Percentiles rank a stretch among this genome's conserved stretches.
Conservation (phyloP, 1,139 yeast genomes). For the Torulaspora pretoriensis region DNA sequence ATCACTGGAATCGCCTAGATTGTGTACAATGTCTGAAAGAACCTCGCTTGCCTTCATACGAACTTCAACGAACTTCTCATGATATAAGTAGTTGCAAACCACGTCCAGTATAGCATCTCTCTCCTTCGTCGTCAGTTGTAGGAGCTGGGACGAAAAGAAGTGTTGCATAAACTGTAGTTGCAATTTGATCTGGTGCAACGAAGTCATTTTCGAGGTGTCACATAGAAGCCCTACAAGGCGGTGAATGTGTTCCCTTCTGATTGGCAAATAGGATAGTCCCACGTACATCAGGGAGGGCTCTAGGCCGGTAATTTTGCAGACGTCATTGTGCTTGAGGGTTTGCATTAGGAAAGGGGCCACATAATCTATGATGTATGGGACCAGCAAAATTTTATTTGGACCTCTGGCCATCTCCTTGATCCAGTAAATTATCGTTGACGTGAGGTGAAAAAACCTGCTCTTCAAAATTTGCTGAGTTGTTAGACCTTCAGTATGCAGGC, state of each 20-base stretch:
- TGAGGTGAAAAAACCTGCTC: conserved; percentile 39
- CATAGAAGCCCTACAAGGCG: conserved; percentile 51
- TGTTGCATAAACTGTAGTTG: conserved; percentile 70
- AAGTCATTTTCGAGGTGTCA: conserved; percentile 33
- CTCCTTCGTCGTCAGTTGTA: conserved; percentile 50
- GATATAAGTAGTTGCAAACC: conserved; percentile 53
- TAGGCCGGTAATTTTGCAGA: conserved; percentile 68
- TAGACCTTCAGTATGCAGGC: conserved; percentile 36
- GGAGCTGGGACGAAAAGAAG: conserved; percentile 67
- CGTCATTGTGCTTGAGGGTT: conserved; percentile 70
- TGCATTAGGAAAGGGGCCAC: conserved; percentile 70
- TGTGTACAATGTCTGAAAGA: conserved; percentile 76
- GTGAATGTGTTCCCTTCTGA: conserved; percentile 43
- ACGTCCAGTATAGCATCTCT: conserved; percentile 49
- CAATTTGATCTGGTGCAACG: conserved; percentile 65
- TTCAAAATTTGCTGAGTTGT: conserved; percentile 37
- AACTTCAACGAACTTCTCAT: conserved; percentile 62
- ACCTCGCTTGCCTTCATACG: conserved; percentile 73
- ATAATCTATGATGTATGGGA: conserved; percentile 41
- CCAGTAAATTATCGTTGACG: conserved; percentile 37
- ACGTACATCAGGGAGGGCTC: conserved; percentile 53
- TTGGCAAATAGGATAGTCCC: conserved; percentile 57
- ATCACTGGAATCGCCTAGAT: conserved; percentile 51
- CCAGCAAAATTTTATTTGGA: conserved; percentile 36
- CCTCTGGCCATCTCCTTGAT: conserved; percentile 30